A percentile compares a stretch with the other conserved stretches of the same genome.
Evolutionary conservation across 768 basidiomycete species (phyloP).

Genomic region (Bullera alba): DNA sequence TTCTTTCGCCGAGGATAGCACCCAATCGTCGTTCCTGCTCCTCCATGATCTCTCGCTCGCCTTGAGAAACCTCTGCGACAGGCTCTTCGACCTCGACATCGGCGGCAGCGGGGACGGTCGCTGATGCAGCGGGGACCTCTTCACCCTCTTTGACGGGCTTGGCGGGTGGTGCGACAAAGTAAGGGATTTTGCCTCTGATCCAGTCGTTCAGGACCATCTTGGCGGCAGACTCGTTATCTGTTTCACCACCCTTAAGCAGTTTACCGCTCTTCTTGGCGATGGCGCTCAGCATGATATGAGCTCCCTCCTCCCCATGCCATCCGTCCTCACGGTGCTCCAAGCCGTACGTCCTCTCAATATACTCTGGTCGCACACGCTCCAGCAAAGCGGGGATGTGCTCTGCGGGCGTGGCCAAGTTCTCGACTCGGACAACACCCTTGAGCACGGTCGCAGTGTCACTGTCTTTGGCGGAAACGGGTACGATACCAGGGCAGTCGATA

Average conservation of each 20-base stretch:
- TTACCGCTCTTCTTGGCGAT: constrained; percentile 88
- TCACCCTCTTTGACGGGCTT: constrained; percentile 24
- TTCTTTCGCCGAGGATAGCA: constrained; percentile 49
- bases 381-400: constrained; percentile 86
- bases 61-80: constrained; percentile 47
- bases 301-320: constrained; percentile 51
- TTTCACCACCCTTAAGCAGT: constrained; percentile 87
- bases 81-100: constrained; percentile 32
- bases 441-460: constrained; percentile 83
- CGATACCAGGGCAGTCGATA: constrained; percentile 98
- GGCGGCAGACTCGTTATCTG: constrained; percentile 81
- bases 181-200: constrained; percentile 95
- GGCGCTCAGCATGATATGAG: constrained; percentile 72
- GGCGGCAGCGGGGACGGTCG: constrained; percentile 47
- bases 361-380: constrained; percentile 83
- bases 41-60: constrained; percentile 50
- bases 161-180: constrained; percentile 88
- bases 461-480: constrained; percentile 86
- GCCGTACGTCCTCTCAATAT: constrained; percentile 61
- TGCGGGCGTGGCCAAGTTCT: constrained; percentile 83
- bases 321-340: constrained; percentile 43
- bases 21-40: constrained; percentile 54
- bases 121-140: background rate
- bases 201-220: constrained; percentile 94
- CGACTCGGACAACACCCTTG: constrained; percentile 93